phyloP scores from a whole-genome alignment of 2,329 filamentous ascomycete species.

The Thyridium curvatum region DNA sequence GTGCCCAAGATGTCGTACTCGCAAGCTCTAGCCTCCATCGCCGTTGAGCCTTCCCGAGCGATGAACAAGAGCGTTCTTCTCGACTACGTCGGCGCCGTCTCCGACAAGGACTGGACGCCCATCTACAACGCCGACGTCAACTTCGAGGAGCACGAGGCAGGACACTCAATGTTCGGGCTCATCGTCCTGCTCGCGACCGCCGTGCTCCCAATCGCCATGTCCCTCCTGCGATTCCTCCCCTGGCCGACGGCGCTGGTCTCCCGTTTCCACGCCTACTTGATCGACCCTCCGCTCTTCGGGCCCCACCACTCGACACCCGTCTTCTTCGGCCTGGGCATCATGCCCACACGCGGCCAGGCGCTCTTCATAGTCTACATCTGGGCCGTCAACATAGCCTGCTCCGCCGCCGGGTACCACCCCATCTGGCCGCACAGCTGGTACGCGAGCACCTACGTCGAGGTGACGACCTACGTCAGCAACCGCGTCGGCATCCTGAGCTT shows the following conservation, averaged over 20 bases:
- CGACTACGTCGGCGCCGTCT: background rate
- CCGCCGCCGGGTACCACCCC: constrained; percentile 1
- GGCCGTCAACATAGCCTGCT: constrained; percentile 9
- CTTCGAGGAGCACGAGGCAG: background rate
- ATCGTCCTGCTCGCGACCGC: constrained; percentile 14
- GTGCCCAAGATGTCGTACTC: constrained; percentile 5
- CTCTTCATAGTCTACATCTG: constrained; percentile 9
- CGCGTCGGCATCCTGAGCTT: constrained; percentile 6
- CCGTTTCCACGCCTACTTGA: constrained; percentile 7
- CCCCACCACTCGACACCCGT: constrained; percentile 11
- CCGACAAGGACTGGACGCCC: background rate
- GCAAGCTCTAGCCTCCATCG: constrained; percentile 7
- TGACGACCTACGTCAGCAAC: constrained; percentile 2
- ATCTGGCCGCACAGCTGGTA: background rate
- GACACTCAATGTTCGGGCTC: constrained; percentile 9
- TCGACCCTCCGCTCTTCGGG: constrained; percentile 15
- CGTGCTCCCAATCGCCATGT: constrained; percentile 19
- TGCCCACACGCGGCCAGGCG: constrained; percentile 16
- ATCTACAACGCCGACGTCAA: background rate
- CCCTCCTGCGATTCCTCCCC: constrained; percentile 21
- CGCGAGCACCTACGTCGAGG: background rate
- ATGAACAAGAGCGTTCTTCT: no score
- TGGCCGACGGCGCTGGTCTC: constrained; percentile 9
- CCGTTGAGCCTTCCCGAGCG: background rate
- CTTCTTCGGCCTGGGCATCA: constrained; percentile 8